Evolutionary conservation across 2,329 filamentous ascomycete genomes (phyloP).

Genomic region (Colletotrichum somersetense): DNA sequence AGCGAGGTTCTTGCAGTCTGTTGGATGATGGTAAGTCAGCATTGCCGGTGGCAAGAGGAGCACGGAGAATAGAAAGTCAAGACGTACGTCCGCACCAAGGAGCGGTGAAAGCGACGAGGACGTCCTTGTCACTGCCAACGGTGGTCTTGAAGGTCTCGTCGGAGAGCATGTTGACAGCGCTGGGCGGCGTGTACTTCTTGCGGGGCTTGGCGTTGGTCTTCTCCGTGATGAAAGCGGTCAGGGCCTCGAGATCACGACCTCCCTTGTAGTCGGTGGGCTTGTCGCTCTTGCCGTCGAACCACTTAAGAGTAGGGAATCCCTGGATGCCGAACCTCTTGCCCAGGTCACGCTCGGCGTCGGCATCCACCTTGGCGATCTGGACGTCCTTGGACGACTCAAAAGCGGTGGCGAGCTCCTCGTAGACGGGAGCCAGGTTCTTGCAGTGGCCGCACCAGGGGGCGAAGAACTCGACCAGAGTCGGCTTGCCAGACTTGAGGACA

Average conservation of each 20-base stretch:
- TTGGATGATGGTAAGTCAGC: slow-evolving; percentile 28
- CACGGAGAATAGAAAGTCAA: slow-evolving; percentile 19
- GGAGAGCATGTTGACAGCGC: slow-evolving; percentile 82
- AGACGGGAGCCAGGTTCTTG: slow-evolving; percentile 95
- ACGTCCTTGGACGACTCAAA: slow-evolving; percentile 81
- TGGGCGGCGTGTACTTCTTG: slow-evolving; percentile 79
- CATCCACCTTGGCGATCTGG: slow-evolving; percentile 95
- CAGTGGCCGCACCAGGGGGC: slow-evolving; percentile 99
- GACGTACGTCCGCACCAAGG: slow-evolving; percentile 98
- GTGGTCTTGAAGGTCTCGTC: slow-evolving; percentile 82
- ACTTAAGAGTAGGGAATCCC: slow-evolving; percentile 98
- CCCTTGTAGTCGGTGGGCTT: slow-evolving; percentile 87
- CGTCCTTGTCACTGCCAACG: slow-evolving; percentile 88
- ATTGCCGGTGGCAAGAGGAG: neutral
- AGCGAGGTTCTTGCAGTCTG: slow-evolving; percentile 97
- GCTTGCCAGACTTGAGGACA: slow-evolving; percentile 91
- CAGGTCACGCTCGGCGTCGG: slow-evolving; percentile 86
- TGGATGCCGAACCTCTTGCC: slow-evolving; percentile 90
- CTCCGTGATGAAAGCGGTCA: slow-evolving; percentile 83
- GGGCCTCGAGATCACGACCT: slow-evolving; percentile 87
- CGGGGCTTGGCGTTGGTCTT: slow-evolving; percentile 89
- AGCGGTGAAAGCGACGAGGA: slow-evolving; percentile 95
- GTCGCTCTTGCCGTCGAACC: slow-evolving; percentile 94
- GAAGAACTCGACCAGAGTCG: slow-evolving; percentile 97
- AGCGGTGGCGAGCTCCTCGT: slow-evolving; percentile 85